phyloP scores from a whole-genome alignment of 2,329 filamentous ascomycete species.

The Penicillium sp. region DNA sequence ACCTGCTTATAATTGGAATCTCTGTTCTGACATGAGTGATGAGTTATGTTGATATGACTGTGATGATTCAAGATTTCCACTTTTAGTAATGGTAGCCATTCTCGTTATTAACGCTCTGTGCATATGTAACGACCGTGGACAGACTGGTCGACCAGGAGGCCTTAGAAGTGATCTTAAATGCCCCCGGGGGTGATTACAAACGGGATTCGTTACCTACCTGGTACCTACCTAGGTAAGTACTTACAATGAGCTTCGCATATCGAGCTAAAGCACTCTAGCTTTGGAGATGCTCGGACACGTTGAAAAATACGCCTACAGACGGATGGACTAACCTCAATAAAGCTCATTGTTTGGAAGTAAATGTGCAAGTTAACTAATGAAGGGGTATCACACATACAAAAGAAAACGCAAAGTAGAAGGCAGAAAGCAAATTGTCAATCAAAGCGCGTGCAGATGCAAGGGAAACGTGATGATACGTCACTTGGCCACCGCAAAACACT shows the following conservation, averaged over 20 bases:
- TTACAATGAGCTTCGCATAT: not conserved
- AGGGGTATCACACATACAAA: constrained; percentile 2
- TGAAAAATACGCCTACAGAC: not conserved
- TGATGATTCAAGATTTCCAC: constrained; percentile 13
- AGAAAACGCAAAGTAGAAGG: not conserved
- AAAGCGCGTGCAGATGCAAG: not conserved
- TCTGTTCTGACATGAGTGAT: constrained; percentile 9
- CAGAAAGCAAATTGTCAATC: not conserved
- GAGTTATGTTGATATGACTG: constrained; percentile 20
- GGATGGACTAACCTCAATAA: not conserved
- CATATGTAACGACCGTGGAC: too few relatives aligned
- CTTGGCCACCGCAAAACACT: not conserved
- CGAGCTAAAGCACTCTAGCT: not conserved
- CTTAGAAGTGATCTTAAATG: too few relatives aligned
- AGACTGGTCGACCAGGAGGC: too few relatives aligned
- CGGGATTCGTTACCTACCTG: too few relatives aligned
- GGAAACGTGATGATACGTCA: not conserved
- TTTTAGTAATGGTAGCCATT: too few relatives aligned
- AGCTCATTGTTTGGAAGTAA: not conserved
- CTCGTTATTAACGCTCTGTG: too few relatives aligned
- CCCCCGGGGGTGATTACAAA: too few relatives aligned
- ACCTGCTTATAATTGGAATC: constrained; percentile 1
- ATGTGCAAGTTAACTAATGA: not conserved
- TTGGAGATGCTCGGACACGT: not conserved
- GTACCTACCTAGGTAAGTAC: too few relatives aligned